Percentiles rank a stretch among this genome's conserved stretches.
Conservation (phyloP, 768 basidiomycete species). For the Lentinus brumalis region DNA sequence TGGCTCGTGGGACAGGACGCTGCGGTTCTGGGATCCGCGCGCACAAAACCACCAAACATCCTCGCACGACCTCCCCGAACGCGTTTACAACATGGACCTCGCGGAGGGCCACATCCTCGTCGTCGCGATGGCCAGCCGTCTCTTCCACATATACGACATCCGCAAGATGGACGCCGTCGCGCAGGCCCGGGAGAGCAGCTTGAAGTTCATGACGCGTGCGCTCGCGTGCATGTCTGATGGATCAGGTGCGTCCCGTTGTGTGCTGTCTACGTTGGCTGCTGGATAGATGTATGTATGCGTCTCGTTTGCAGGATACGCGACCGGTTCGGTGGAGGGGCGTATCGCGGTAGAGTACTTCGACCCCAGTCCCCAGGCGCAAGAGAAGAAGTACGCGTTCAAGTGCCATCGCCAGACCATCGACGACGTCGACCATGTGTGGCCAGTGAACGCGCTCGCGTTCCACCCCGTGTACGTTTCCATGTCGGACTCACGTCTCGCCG, state of each 20-base stretch:
- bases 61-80: slow-evolving; percentile 72
- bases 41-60: slow-evolving; percentile 56
- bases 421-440: slow-evolving; percentile 94
- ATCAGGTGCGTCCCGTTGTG: slow-evolving; percentile 56
- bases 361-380: slow-evolving; percentile 72
- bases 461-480: slow-evolving; percentile 68
- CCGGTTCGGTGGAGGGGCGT: slow-evolving; percentile 91
- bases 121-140: slow-evolving; percentile 88
- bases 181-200: slow-evolving; percentile 86
- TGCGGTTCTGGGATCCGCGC: slow-evolving; percentile 88
- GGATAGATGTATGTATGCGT: not conserved
- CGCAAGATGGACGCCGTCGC: slow-evolving; percentile 73
- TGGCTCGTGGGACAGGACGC: slow-evolving; percentile 89
- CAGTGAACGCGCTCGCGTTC: slow-evolving; percentile 93
- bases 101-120: slow-evolving; percentile 74
- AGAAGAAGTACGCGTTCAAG: slow-evolving; percentile 95
- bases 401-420: slow-evolving; percentile 91
- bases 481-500: not conserved
- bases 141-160: slow-evolving; percentile 89
- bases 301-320: slow-evolving; percentile 69
- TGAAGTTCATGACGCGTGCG: slow-evolving; percentile 94
- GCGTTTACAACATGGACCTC: slow-evolving; percentile 83
- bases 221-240: slow-evolving; percentile 93
- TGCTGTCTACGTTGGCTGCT: not conserved
- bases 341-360: slow-evolving; percentile 99